Evolutionary conservation across 495 filamentous ascomycete species (phyloP).

Genomic region (Trichoderma erinaceum): DNA sequence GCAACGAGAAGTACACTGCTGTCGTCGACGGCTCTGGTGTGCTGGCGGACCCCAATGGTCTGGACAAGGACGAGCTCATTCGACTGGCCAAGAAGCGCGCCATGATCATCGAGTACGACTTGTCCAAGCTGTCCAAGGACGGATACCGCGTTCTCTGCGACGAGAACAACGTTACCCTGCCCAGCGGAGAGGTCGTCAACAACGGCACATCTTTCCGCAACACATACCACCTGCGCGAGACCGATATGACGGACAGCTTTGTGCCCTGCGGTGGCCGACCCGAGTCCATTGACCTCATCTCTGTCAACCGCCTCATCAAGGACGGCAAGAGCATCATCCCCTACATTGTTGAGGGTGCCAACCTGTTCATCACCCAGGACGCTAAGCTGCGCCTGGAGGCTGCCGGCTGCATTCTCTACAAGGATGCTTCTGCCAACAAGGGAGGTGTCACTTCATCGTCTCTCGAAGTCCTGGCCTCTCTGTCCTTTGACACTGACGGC

Average conservation of each 20-base stretch:
- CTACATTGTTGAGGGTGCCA: slow-evolving; percentile 96
- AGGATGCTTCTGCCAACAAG: slow-evolving; percentile 98
- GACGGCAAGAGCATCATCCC: slow-evolving; percentile 79
- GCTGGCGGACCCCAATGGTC: slow-evolving; percentile 82
- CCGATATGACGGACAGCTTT: slow-evolving; percentile 73
- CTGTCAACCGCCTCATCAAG: slow-evolving; percentile 75
- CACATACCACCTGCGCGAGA: slow-evolving; percentile 82
- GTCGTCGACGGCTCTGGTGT: slow-evolving; percentile 96
- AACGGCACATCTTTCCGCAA: slow-evolving; percentile 97
- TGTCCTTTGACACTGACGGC: slow-evolving; percentile 83
- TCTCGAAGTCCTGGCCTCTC: slow-evolving; percentile 86
- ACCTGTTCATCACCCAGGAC: slow-evolving; percentile 98
- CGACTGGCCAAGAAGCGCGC: slow-evolving; percentile 78
- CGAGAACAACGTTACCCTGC: slow-evolving; percentile 77
- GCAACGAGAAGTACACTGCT: slow-evolving; percentile 87
- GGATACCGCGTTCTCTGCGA: slow-evolving; percentile 94
- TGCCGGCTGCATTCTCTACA: slow-evolving; percentile 89
- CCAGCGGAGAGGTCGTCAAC: slow-evolving; percentile 75
- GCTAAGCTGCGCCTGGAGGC: slow-evolving; percentile 91
- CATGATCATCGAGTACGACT: slow-evolving; percentile 87
- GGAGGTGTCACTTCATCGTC: slow-evolving; percentile 98
- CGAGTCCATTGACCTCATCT: slow-evolving; percentile 90
- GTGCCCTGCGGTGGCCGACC: slow-evolving; percentile 96
- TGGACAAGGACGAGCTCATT: slow-evolving; percentile 75
- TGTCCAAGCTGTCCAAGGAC: slow-evolving; percentile 73